Conservation (phyloP, 2,329 filamentous ascomycete genomes). For the Cladosporium sp. region DNA sequence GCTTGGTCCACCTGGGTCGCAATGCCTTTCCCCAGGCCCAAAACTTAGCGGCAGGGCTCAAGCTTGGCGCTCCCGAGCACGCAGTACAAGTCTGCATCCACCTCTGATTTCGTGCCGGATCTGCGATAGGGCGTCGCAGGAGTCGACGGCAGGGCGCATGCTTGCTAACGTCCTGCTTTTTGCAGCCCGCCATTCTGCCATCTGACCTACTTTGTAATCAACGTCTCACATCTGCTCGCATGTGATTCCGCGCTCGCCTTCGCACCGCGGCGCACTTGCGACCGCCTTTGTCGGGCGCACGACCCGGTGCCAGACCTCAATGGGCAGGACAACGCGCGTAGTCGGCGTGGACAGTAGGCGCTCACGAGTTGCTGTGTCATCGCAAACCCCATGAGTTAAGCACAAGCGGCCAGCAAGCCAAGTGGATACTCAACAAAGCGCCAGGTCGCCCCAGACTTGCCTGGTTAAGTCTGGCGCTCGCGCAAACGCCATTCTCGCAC, state of each 20-base stretch:
- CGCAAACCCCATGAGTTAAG: slow-evolving; percentile 8
- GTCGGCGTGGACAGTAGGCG: background rate
- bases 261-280: background rate
- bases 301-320: slow-evolving; percentile 3
- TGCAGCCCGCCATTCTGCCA: slow-evolving; percentile 2
- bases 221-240: background rate
- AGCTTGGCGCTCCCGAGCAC: background rate
- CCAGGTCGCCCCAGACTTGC: slow-evolving; percentile 1
- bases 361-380: slow-evolving; percentile 12
- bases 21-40: background rate
- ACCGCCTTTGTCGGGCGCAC: background rate
- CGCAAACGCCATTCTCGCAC: background rate
- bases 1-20: background rate
- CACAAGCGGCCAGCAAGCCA: background rate
- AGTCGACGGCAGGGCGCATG: background rate
- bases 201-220: slow-evolving; percentile 2
- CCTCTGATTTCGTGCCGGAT: background rate
- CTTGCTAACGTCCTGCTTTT: slow-evolving; percentile 10
- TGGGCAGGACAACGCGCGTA: slow-evolving; percentile 10
- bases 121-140: slow-evolving; percentile 4
- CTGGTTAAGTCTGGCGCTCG: slow-evolving; percentile 11
- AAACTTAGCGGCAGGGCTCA: background rate
- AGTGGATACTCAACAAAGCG: slow-evolving; percentile 10
- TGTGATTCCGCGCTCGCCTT: slow-evolving; percentile 4
- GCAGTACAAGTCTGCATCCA: slow-evolving; percentile 1